Percentiles rank a stretch among this genome's conserved stretches.
These are phyloP conservation scores for Fusarium pseudocircinatum DNA, from an alignment of 2,329 filamentous ascomycete species.

Conservation along the genomic window DNA sequence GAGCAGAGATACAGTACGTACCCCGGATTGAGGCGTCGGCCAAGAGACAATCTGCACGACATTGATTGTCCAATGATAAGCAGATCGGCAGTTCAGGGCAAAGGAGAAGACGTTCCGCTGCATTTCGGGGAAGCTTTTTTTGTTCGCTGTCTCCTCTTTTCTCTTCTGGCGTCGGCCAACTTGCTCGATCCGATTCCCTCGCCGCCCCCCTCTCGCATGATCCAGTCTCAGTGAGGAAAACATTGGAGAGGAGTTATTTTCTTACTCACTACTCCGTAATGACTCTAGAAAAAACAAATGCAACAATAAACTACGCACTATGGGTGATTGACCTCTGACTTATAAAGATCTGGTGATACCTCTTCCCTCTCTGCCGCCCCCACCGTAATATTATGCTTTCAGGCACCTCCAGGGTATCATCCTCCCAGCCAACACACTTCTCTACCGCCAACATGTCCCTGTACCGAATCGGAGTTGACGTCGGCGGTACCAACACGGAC, in stretches of 20 bases:
- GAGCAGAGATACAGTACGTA: not conserved
- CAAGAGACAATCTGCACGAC: not conserved
- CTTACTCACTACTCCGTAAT: not conserved
- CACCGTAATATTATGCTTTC: constrained; percentile 19
- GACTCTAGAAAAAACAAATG: not conserved
- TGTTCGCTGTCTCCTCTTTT: constrained; percentile 1
- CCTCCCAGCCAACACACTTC: not conserved
- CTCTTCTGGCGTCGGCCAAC: constrained; percentile 29
- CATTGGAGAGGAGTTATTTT: constrained; percentile 9
- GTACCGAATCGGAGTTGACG: constrained; percentile 57
- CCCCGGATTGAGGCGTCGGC: not conserved
- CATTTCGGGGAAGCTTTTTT: not conserved
- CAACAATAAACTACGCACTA: too few species aligned
- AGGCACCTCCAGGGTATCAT: constrained; percentile 1
- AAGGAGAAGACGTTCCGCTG: not conserved
- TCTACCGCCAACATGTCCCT: constrained; percentile 44
- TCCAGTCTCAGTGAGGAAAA: constrained; percentile 3
- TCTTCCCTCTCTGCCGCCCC: not conserved
- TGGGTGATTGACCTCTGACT: not conserved
- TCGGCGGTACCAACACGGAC: constrained; percentile 56
- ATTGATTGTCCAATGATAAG: constrained; percentile 5
- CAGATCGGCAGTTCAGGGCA: constrained; percentile 1
- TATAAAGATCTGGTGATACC: constrained; percentile 3
- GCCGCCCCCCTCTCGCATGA: constrained; percentile 3
- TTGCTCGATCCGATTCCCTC: not conserved